Conservation (phyloP, 306 rosid species). For the Prunus armeniaca region DNA sequence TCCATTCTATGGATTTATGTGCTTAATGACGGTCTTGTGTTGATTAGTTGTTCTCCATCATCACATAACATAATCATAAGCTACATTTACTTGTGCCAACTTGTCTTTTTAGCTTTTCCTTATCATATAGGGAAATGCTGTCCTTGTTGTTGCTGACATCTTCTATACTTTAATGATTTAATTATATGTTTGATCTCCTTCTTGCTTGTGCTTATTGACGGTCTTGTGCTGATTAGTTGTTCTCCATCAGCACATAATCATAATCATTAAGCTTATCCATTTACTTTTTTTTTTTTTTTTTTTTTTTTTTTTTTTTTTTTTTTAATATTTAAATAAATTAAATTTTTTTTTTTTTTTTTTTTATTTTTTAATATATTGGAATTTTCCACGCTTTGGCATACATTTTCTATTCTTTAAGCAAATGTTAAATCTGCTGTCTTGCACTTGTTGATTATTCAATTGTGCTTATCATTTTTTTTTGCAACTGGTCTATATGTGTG, state of each 20-base stretch:
- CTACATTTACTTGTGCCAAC: conserved; percentile 41
- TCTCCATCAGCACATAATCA: conserved; percentile 52
- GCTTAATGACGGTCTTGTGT: conserved; percentile 71
- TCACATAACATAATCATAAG: conserved; percentile 62
- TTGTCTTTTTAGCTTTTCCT: conserved; percentile 9
- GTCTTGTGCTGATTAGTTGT: conserved; percentile 50
- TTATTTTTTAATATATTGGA: no score
- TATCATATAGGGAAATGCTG: neutral
- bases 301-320: no score
- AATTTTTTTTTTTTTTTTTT: no score
- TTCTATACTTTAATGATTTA: neutral
- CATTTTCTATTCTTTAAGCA: conserved; percentile 2
- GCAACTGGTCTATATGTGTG: neutral
- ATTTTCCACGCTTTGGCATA: conserved; percentile 30
- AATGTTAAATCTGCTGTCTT: neutral
- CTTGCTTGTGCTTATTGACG: conserved; percentile 58
- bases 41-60: conserved; percentile 39
- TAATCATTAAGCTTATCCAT: conserved; percentile 67
- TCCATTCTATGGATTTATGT: neutral
- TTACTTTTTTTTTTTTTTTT: no score
- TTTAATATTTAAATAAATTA: no score
- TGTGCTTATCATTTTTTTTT: neutral
- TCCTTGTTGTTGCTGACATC: conserved; percentile 30
- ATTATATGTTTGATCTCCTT: neutral
- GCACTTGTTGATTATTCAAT: neutral